A percentile compares a stretch with the other conserved stretches of the same genome.
Conservation (phyloP, 208 protist species). For the Trypanosoma cruzi region DNA sequence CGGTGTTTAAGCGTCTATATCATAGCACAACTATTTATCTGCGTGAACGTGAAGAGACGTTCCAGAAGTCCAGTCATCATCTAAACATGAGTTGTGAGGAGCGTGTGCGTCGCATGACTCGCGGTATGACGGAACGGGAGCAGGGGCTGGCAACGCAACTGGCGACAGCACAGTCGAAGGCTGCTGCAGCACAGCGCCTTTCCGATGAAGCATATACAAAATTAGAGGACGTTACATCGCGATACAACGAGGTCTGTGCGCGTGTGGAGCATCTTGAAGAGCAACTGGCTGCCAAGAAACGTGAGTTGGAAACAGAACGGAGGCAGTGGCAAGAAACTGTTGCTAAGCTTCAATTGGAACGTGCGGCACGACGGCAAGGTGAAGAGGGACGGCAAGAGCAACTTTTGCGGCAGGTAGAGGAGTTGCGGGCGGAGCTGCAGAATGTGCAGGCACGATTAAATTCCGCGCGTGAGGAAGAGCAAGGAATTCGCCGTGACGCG, state of each 20-base stretch:
- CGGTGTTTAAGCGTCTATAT: conserved; percentile 15
- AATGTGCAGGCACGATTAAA: conserved; percentile 4
- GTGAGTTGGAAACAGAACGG: conserved; percentile 23
- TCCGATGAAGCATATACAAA: background rate
- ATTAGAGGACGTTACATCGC: background rate
- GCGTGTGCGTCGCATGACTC: conserved; percentile 4
- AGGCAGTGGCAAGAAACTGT: conserved; percentile 21
- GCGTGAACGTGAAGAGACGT: conserved; percentile 9
- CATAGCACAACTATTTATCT: conserved; percentile 4
- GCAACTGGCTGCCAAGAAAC: conserved; percentile 11
- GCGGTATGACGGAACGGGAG: conserved; percentile 2
- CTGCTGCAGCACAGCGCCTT: background rate
- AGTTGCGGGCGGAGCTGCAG: conserved; percentile 13
- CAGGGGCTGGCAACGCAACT: conserved; percentile 3
- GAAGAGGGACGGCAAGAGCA: conserved; percentile 5
- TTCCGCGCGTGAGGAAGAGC: conserved; percentile 4
- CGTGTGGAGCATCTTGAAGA: conserved; percentile 23
- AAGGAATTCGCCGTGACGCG: conserved; percentile 12
- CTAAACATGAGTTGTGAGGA: background rate
- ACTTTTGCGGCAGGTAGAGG: conserved; percentile 22
- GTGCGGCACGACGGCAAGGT: background rate
- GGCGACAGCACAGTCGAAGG: background rate
- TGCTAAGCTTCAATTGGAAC: conserved; percentile 8
- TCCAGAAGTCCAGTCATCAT: conserved; percentile 2
- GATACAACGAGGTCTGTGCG: conserved; percentile 13